Evolutionary conservation across 2,329 filamentous ascomycete species (phyloP).

Genomic region (Aspergillus sp.): DNA sequence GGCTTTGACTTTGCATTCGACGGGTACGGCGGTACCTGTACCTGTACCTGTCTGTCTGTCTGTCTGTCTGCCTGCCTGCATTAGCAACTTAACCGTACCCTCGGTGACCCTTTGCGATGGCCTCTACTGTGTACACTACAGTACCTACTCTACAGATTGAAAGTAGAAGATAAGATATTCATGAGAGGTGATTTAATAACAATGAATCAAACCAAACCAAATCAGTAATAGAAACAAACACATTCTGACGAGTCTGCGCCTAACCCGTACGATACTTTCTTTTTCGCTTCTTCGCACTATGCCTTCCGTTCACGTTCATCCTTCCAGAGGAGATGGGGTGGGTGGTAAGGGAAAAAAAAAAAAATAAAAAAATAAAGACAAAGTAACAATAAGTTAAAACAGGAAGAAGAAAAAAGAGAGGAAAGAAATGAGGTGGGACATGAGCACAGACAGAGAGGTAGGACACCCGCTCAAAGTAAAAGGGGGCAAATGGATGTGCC

Average conservation of each 20-base stretch:
- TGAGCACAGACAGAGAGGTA: not conserved
- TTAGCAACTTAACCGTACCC: constrained; percentile 3
- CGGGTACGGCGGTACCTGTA: constrained; percentile 6
- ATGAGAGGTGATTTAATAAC: no score
- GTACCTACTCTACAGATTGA: not conserved
- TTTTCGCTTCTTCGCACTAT: not conserved
- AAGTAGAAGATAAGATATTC: no score
- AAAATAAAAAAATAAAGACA: not conserved
- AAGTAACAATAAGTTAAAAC: not conserved
- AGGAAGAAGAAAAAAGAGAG: not conserved
- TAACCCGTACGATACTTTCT: not conserved
- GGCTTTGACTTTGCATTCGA: not conserved
- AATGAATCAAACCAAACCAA: no score
- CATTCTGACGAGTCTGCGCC: not conserved
- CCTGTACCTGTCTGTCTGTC: not conserved
- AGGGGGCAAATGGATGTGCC: not conserved
- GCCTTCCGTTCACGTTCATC: not conserved
- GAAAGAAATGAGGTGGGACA: not conserved
- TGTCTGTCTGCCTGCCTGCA: not conserved
- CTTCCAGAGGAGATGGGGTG: not conserved
- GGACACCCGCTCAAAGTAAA: not conserved
- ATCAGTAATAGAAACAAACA: not conserved
- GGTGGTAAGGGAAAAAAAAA: not conserved
- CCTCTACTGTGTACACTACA: no score
- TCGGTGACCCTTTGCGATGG: not conserved